Base-by-base conservation (phyloP, 2,329 filamentous ascomycete species). In the Pseudopyrenochaeta lycopersici region DNA sequence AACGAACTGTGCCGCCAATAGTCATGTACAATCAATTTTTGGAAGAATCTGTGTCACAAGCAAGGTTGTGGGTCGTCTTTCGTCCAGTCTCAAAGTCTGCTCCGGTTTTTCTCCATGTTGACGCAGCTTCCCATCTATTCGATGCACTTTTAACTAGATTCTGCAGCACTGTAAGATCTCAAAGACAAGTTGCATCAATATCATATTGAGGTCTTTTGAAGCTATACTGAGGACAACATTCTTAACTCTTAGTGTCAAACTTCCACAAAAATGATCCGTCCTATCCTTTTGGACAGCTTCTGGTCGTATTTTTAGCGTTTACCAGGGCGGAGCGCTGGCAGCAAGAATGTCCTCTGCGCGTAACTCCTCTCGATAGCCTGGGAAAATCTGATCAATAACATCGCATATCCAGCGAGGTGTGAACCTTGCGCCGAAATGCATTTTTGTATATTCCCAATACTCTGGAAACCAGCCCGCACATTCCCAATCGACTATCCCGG, bases 391-490 rank as follows among this genome's bases (percentile, higher is more conserved):
- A 46, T 60, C 53, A 43, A 60, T 51, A 14, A 60, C 57, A 52
- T 60, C 53, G 27, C 43, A 49, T 47, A 39, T 51, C 57, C 57
- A 60, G 30, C 57, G 49, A 49, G 49, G n/a, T 45, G 30, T 49
- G 42, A 48, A 44, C 44, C 54, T 53, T 35, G 39, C 47, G 31
- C 38, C 17, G 23, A 54, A 57, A 49, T 60, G 57, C 27, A 51
- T 48, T 40, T 60, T 62, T 11, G 58, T 53, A 42, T 54, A 58
- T 35, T 62, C 58, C 58, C 58, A 64, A 47, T 56, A 60, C 51
- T 57, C 58, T 21, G 61, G 58, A 36, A 62, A 62, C 56, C 58
- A 64, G 30, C 61, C 58, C 36, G 60, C 61, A 35, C 45, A 57
- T 42, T 60, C 59, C 54, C 57, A 64, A 49, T 63, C 62, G 18